Conservation (phyloP, 192 early-diverging fungal species). For the Gigaspora rosea region DNA sequence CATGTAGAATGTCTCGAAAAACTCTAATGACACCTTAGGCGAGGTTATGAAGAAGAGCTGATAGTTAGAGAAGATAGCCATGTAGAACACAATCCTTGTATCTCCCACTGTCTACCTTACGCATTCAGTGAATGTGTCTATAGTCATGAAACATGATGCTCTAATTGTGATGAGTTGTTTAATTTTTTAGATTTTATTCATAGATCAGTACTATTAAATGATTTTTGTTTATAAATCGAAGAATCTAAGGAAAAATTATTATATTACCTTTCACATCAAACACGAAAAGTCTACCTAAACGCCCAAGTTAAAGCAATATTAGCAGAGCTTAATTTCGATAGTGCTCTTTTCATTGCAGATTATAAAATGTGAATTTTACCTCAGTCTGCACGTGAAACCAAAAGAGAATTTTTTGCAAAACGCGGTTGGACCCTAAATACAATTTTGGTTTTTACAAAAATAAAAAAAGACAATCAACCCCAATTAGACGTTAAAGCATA, state of each 20-base stretch:
- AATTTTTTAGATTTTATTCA: slow-evolving; percentile 5
- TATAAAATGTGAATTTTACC: background rate
- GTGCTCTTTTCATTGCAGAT: background rate
- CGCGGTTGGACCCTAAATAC: background rate
- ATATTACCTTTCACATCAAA: background rate
- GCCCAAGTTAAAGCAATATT: background rate
- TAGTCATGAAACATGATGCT: background rate
- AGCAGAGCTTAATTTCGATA: background rate
- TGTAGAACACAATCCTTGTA: background rate
- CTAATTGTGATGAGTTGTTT: background rate
- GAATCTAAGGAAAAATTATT: background rate
- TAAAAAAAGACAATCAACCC: background rate
- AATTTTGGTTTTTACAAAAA: background rate
- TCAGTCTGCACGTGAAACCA: background rate
- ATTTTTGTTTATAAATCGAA: background rate
- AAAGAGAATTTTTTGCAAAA: slow-evolving; percentile 6
- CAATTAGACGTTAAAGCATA: background rate
- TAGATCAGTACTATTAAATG: background rate
- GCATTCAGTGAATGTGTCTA: background rate
- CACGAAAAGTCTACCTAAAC: background rate
- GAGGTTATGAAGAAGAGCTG: background rate
- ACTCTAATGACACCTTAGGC: background rate
- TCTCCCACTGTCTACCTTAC: background rate
- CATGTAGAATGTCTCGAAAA: background rate
- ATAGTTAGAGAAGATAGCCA: background rate